phyloP scores from a whole-genome alignment of 2,329 filamentous ascomycete genomes.

The Pseudogymnoascus destructans region DNA sequence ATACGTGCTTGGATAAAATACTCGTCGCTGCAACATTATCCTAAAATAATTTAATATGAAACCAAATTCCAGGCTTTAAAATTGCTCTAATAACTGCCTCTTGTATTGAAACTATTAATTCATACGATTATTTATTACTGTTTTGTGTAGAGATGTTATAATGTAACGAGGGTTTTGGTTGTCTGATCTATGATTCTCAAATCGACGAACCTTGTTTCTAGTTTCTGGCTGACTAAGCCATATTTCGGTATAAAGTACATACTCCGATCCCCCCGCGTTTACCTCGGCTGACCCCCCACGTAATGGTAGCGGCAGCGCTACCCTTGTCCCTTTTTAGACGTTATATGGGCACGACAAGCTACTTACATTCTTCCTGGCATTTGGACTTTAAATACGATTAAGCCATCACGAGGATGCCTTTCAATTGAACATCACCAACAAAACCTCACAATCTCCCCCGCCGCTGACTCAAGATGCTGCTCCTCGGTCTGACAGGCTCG shows the following conservation, averaged over 20 bases:
- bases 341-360: not conserved
- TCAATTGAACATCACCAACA: not conserved
- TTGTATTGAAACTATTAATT: too few species aligned
- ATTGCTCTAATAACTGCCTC: not conserved
- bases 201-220: too few species aligned
- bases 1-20: not conserved
- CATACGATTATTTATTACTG: not conserved
- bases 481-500: slow-evolving; percentile 90
- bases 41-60: not conserved
- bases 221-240: not conserved
- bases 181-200: not conserved
- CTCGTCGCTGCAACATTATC: not conserved
- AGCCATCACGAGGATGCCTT: not conserved
- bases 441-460: not conserved
- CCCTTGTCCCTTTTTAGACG: not conserved
- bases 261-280: not conserved
- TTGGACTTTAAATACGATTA: not conserved
- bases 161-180: too few species aligned
- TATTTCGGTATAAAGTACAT: not conserved
- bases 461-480: slow-evolving; percentile 49
- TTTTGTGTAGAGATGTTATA: not conserved
- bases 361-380: not conserved
- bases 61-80: not conserved
- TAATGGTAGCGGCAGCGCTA: not conserved
- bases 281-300: not conserved